These are phyloP conservation scores for Alternaria conjuncta DNA, from an alignment of 2,329 filamentous ascomycete genomes.

Conservation along the genomic window DNA sequence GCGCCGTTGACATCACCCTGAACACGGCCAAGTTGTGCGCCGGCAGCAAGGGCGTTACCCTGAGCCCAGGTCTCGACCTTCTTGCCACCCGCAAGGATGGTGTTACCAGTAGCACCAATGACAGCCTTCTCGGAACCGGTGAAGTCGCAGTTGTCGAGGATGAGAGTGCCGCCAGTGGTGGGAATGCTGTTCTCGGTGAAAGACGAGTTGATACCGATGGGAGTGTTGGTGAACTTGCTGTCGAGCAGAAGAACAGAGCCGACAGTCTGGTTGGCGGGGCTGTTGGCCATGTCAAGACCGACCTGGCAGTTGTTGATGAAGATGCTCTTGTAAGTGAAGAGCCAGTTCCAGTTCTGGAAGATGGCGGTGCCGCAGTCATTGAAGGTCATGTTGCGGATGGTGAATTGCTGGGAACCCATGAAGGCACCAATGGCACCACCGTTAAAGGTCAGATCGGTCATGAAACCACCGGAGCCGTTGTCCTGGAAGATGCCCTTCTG, in stretches of 20 bases:
- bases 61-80: constrained; percentile 78
- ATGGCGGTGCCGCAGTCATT: constrained; percentile 58
- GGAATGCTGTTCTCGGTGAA: constrained; percentile 73
- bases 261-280: constrained; percentile 73
- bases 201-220: constrained; percentile 76
- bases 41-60: constrained; percentile 72
- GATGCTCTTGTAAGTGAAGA: constrained; percentile 57
- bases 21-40: constrained; percentile 53
- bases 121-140: constrained; percentile 72
- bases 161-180: constrained; percentile 77
- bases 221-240: constrained; percentile 77
- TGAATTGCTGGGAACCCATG: constrained; percentile 70
- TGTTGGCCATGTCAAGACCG: constrained; percentile 59
- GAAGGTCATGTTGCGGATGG: constrained; percentile 59
- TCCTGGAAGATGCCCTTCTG: constrained; percentile 68
- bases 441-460: constrained; percentile 65
- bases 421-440: constrained; percentile 67
- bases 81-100: constrained; percentile 72
- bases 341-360: constrained; percentile 64
- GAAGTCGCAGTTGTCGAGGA: constrained; percentile 92
- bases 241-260: constrained; percentile 86
- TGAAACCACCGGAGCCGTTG: constrained; percentile 66
- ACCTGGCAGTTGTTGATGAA: constrained; percentile 55
- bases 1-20: constrained; percentile 61
- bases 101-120: constrained; percentile 61